These are phyloP conservation scores for Zostera marina DNA, from an alignment of 116 monocot genomes.

Conservation along the genomic window DNA sequence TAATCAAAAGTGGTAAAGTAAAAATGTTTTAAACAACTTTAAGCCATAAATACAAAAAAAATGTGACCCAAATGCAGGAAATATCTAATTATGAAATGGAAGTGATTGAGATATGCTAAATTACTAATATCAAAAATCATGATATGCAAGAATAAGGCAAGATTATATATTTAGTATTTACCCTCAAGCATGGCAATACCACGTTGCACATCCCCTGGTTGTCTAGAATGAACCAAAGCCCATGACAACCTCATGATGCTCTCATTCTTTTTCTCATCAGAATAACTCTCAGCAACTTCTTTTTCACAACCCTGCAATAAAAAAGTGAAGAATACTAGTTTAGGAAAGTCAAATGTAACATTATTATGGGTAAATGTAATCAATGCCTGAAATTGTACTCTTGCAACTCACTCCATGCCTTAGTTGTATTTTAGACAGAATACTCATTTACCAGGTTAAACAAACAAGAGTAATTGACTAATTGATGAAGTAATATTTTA, in stretches of 20 bases:
- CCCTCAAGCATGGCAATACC: constrained; percentile 99
- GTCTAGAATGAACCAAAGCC: constrained; percentile 96
- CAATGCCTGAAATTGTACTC: no score
- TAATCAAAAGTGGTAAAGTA: neutral
- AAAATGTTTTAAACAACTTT: neutral
- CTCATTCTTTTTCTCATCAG: constrained; percentile 44
- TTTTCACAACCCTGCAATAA: constrained; percentile 69
- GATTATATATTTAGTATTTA: constrained; percentile 1
- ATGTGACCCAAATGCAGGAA: neutral
- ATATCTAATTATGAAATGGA: neutral
- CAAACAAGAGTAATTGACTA: no score
- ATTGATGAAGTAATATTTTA: no score
- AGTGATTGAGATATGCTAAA: no score
- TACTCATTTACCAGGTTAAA: no score
- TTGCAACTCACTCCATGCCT: no score
- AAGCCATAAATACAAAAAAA: neutral
- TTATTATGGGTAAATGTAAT: neutral
- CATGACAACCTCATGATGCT: constrained; percentile 95
- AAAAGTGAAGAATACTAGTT: neutral
- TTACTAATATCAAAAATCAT: no score
- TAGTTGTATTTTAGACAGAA: no score
- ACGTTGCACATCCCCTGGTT: constrained; percentile 87
- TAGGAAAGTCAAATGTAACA: neutral
- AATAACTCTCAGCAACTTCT: constrained; percentile 49
- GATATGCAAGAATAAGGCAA: neutral